Base-by-base conservation (phyloP, 2,329 filamentous ascomycete species). In the Macrophomina phaseolina region DNA sequence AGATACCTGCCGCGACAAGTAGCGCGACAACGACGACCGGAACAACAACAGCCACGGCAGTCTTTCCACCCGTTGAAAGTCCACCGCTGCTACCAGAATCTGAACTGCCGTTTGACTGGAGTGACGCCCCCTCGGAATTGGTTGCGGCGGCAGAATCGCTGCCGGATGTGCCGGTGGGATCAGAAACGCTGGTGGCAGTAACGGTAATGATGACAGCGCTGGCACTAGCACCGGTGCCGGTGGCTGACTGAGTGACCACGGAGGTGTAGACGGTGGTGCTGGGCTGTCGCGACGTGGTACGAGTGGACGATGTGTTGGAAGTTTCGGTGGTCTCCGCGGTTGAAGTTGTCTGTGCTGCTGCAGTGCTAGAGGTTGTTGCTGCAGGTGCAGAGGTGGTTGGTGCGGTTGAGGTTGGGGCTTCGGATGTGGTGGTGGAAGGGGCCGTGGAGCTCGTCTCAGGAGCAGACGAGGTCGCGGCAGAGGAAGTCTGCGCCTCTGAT, bases 21-120 rank as follows among this genome's bases (percentile, higher is more conserved):
- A 97, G 79, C 1, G 92, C 93, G 45, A 98, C 93, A 1, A 90
- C 93, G 1, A 89, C 93, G 58, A 99, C 94, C 4, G 95, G 95
- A 1, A 98, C 91, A 5, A 97, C 93, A 0, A 99, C 95, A 3
- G 94, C 94, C 61, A 98, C 89, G 7, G 95, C 94, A 69, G 97
- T 97, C 71, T 87, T 94, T 56, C 90, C 90, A 40, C 85, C 84
- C 56, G 85, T 84, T 70, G 77, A 81, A 7, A 94, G 80, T 2
- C 87, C 85, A 5, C 80, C 76, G 18, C 56, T 65, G 30, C 23
- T 28, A 5, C 18, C 18, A 2, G 62, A 60, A 12, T 38, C 16
- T 8, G 56, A 55, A 18, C 18, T 28, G 40, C 36, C 49, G 30
- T 16, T 55, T 4, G 51, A 40, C 34, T 65, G 63, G 23, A 66